phyloP scores from a whole-genome alignment of 2,329 filamentous ascomycete species.

The Ophiostoma piceae region DNA sequence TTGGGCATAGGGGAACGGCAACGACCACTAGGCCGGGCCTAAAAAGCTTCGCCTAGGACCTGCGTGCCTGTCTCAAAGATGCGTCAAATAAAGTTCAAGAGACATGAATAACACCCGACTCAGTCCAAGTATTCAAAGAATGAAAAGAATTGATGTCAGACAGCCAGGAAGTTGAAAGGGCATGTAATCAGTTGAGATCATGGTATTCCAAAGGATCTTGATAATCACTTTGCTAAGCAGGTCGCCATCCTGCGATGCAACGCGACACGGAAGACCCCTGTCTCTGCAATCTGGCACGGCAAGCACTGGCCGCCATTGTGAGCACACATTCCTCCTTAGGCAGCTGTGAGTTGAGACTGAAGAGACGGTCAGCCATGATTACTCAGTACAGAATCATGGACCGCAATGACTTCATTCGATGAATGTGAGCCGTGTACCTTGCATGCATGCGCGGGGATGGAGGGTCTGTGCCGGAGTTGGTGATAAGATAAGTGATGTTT shows the following conservation, averaged over 20 bases:
- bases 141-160: background rate
- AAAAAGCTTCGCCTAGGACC: slow-evolving; percentile 4
- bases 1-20: background rate
- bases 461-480: too few species aligned
- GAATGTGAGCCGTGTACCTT: background rate
- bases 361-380: background rate
- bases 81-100: background rate
- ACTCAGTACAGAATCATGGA: background rate
- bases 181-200: background rate
- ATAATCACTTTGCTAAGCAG: background rate
- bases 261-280: background rate
- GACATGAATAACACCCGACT: background rate
- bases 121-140: background rate
- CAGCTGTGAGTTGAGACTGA: background rate
- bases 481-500: too few species aligned
- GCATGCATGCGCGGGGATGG: background rate
- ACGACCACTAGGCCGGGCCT: background rate
- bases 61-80: background rate
- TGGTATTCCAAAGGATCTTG: background rate
- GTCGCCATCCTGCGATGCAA: background rate
- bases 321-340: background rate
- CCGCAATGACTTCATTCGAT: background rate
- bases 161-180: background rate
- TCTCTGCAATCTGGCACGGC: background rate
- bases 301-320: background rate